Base-by-base conservation (phyloP, 768 basidiomycete species). In the Imleria badia region DNA sequence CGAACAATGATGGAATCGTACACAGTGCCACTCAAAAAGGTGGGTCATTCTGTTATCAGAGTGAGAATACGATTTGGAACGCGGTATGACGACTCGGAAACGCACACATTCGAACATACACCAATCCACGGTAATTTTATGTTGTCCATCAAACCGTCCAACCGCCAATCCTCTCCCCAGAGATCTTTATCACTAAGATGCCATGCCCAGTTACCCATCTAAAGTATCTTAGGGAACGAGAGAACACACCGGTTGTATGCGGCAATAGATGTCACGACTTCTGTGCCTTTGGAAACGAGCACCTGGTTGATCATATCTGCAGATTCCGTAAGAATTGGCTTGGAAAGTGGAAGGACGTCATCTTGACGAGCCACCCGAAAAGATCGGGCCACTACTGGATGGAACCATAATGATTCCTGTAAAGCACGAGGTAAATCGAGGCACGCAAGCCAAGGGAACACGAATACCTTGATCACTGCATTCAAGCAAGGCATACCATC, bases 311-410 rank as follows among this genome's bases (percentile, higher is more conserved):
- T 62, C 17, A 69, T 50, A 52, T 75, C 69, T 3, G 82, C 83
- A 7, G 74, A 74, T 17, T 66, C 66, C 10, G 76, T 77, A 51
- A 58, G 71, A 47, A 82, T 75, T 3, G 81, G 81, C 51, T 72
- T 75, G 6, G 81, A 78, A 26, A 87, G 75, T 0, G 86, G 84
- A 19, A 87, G 63, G n/a, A 82, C 65, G 52, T 83, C 80, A 61
- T 87, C 83, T 34, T 72, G 66, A 6, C 67, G 71, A 0, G 82
- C 75, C 56, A 75, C 69, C 17, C 85, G 76, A 53, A 78, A 75
- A 23, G 76, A 75, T 20, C 78, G 74, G 53, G 79, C 76, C 19
- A 78, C 61, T 1, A 77, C 78, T 23, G 82, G 78, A 56, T 77
- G 74, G 54, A 68, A 76, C 34, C 80, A 69, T 50, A 80, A 66